Base-by-base conservation (phyloP, 768 basidiomycete species). In the Naganishia randhawae region DNA sequence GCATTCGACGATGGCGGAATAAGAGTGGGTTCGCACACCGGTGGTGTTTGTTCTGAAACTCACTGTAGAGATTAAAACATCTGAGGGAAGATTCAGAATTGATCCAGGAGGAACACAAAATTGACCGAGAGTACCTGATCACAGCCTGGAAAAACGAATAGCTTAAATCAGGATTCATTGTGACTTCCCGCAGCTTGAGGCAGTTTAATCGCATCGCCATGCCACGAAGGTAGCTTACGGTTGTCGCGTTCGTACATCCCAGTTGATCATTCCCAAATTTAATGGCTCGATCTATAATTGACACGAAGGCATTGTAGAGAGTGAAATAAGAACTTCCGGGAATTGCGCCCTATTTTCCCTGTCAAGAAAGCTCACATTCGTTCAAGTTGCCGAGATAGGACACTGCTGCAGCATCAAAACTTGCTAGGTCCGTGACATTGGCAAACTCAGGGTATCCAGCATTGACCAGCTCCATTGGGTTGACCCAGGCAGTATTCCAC, bases 81-180 rank as follows among this genome's bases (percentile, higher is more conserved):
- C 63, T 65, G 17, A 69, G 39, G 27, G 72, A 71, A 72, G 73
- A 79, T 61, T 61, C n/a, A 39, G 74, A 71, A 52, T 79, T 79
- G 45, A 77, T 76, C 78, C 78, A 79, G 54, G 72, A 63, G 14
- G 72, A 74, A 53, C 79, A 80, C 22, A 78, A 55, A n/a, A 78
- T 76, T 22, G 79, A 77, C 66, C 77, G 68, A 66, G 75, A 71
- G 63, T 72, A 80, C 31, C 76, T 52, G 31, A 80, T 72, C 16
- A 72, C 70, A 8, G 74, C 74, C 33, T 37, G 9, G 9, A 16
- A 11, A 29, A 5, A 17, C 3, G 54, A 6, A 22, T 37, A 48
- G 45, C 19, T n/a, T 22, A n/a, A 17, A 3, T 48, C 45, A 48
- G 45, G 25, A 48, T n/a, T 6, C 4, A 48, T 48, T 22, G n/a